Conservation (phyloP, 176 grass and related monocot species). For the Carex kokanica region DNA sequence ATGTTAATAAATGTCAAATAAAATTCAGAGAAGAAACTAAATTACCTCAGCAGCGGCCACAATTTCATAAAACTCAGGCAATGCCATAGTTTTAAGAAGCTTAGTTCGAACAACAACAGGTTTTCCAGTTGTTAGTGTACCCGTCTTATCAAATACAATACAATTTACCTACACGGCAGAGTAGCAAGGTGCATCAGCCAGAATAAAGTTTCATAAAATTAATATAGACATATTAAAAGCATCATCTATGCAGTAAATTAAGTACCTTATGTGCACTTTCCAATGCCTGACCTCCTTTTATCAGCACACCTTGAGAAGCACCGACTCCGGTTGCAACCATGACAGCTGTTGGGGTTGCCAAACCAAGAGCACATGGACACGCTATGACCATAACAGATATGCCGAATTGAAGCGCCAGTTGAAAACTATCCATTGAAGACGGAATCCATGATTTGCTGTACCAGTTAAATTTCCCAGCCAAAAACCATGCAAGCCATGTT, state of each 20-base stretch:
- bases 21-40: neutral
- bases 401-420: conserved; percentile 89
- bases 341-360: conserved; percentile 95
- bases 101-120: conserved; percentile 70
- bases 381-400: conserved; percentile 99
- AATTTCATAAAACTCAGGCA: conserved; percentile 72
- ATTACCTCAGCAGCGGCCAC: conserved; percentile 69
- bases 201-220: neutral
- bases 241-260: neutral
- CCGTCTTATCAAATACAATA: conserved; percentile 90
- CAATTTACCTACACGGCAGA: conserved; percentile 60
- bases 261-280: conserved; percentile 88
- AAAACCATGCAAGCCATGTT: conserved; percentile 86
- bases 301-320: conserved; percentile 85
- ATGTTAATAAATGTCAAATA: neutral
- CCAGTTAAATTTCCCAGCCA: conserved; percentile 62
- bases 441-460: conserved; percentile 89
- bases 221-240: neutral
- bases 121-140: conserved; percentile 82
- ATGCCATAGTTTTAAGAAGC: conserved; percentile 74
- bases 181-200: conserved; percentile 4
- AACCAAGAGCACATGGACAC: conserved; percentile 81
- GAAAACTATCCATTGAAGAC: conserved; percentile 87
- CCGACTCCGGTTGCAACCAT: conserved; percentile 98
- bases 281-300: conserved; percentile 91